Evolutionary conservation across 305 asterid genomes (phyloP), one percentile per base, ranked within the genome.

Genomic region (Solanum hybrid): DNA sequence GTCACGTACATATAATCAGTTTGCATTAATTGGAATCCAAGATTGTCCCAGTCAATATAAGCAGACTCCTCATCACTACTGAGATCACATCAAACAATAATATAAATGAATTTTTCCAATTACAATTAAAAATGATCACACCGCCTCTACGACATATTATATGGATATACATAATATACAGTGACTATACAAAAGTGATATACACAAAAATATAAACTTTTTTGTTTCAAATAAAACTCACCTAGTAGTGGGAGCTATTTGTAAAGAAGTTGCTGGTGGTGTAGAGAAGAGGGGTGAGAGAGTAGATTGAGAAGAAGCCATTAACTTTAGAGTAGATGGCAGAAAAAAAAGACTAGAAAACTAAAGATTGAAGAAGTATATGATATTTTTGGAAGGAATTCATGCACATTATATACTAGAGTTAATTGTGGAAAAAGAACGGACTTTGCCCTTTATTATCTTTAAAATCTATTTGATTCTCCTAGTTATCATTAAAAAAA

Each of bases 1-100:
- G 93, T 93, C 13, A 80, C 51, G 90, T 95, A 97, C 99, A 96
- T 97, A 67, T 93, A 96, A 91, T 97, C 99, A 5, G 98, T 95
- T 42, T 88, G 93, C 86, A 67, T 88, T 2, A 95, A 90, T 26
- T 90, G 88, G 77, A 97, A 97, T 4, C 99, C 99, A 35, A 97
- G 93, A 90, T 92, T 94, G 57, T 93, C 88, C 99, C 99, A 97
- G n/a, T 97, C 97, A 46, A 95, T 89, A 5, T 61, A 88, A 5
- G 76, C 93, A 14, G 34, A 61, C 73, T 94, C 98, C 0, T 94
- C 96, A 18, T 92, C 90, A 4, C 31, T 87, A 87, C 16, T n/a
- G 79, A 87, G 80, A 92, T 86, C 90, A 10, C 6, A 33, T 31
- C 57, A 61, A 37, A n/a, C 24, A 73, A 35, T 16, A 86, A n/a